These are phyloP conservation scores for Trametes cubensis DNA, from an alignment of 768 basidiomycete species.

Conservation along the genomic window DNA sequence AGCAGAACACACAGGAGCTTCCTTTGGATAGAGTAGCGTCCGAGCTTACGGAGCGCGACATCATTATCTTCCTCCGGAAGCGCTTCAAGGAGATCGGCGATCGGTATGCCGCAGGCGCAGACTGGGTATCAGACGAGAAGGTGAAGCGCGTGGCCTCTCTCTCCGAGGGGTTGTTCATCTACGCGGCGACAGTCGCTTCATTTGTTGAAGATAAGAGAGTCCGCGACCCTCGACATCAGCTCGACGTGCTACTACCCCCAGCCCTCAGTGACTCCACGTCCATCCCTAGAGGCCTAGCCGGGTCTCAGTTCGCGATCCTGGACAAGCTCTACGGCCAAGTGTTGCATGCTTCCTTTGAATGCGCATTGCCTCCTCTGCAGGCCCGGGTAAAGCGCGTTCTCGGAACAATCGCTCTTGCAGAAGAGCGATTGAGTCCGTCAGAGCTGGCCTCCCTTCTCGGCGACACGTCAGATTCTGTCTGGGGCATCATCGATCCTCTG, in stretches of 20 bases:
- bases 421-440: neutral
- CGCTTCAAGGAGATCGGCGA: neutral
- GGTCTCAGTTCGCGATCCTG: neutral
- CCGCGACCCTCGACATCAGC: neutral
- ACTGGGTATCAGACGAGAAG: slow-evolving; percentile 6
- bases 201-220: slow-evolving; percentile 21
- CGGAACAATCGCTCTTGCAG: neutral
- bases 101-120: neutral
- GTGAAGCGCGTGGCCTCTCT: neutral
- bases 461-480: neutral
- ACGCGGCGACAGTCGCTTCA: slow-evolving; percentile 24
- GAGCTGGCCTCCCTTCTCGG: neutral
- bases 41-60: neutral
- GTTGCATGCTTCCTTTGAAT: neutral
- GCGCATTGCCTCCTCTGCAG: neutral
- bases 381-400: neutral
- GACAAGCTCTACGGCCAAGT: slow-evolving; percentile 23
- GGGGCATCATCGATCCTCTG: slow-evolving; percentile 11
- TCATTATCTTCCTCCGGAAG: neutral
- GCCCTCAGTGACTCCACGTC: neutral
- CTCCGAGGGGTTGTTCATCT: slow-evolving; percentile 26
- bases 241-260: neutral
- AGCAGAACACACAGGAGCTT: slow-evolving; percentile 3
- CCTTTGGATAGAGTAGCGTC: neutral
- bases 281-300: neutral